Evolutionary conservation across 768 basidiomycete genomes (phyloP).

Genomic region (Multifurca ochricompacta): DNA sequence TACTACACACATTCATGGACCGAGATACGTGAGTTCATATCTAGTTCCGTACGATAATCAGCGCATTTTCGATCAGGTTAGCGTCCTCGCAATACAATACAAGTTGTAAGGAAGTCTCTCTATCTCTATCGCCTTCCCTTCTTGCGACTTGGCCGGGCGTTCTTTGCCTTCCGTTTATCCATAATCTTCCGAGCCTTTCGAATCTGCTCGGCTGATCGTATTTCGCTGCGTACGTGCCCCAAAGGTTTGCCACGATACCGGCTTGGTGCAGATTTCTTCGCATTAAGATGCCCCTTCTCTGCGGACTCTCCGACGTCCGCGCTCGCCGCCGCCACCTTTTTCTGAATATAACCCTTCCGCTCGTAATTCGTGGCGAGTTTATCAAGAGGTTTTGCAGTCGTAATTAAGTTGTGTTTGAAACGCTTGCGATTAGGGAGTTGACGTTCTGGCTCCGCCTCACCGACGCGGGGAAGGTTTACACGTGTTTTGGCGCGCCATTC

Average conservation of each 20-base stretch:
- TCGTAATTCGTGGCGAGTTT: slow-evolving; percentile 67
- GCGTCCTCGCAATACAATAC: not conserved
- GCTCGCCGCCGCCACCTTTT: slow-evolving; percentile 38
- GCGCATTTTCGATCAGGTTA: not conserved
- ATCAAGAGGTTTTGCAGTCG: slow-evolving; percentile 68
- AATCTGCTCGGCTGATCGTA: slow-evolving; percentile 84
- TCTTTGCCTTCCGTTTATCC: slow-evolving; percentile 68
- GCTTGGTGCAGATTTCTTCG: slow-evolving; percentile 28
- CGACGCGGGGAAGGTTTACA: slow-evolving; percentile 68
- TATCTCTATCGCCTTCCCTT: slow-evolving; percentile 30
- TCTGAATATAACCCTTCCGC: slow-evolving; percentile 57
- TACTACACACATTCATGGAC: not conserved
- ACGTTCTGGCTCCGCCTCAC: slow-evolving; percentile 61
- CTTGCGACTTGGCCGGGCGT: slow-evolving; percentile 60
- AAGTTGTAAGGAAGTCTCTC: not conserved
- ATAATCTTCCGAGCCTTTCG: slow-evolving; percentile 59
- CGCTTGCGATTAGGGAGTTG: slow-evolving; percentile 32
- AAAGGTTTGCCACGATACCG: slow-evolving; percentile 54
- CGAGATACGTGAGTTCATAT: not conserved
- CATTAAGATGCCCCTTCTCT: slow-evolving; percentile 15
- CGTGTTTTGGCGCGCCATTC: slow-evolving; percentile 86
- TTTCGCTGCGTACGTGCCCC: slow-evolving; percentile 66
- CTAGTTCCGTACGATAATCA: not conserved
- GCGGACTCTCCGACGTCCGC: slow-evolving; percentile 25
- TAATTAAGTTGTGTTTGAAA: slow-evolving; percentile 66